A percentile compares a stretch with the other conserved stretches of the same genome.
These are phyloP conservation scores for Kwoniella botswanensis DNA, from an alignment of 768 basidiomycete species.

Conservation along the genomic window DNA sequence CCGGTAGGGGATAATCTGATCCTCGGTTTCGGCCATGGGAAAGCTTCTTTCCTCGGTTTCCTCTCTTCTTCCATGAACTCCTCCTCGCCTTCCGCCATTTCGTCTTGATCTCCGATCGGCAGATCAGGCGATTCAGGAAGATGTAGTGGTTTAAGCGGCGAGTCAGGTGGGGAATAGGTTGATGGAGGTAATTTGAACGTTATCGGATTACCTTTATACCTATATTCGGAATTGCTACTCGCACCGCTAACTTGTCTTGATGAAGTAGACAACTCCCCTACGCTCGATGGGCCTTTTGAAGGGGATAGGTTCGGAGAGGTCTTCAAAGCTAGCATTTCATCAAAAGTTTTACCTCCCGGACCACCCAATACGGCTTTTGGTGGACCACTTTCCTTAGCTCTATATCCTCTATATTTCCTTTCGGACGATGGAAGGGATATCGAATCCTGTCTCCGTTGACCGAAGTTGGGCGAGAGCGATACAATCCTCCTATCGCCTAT, in stretches of 20 bases:
- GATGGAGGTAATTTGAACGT: conserved; percentile 23
- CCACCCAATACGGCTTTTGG: conserved; percentile 47
- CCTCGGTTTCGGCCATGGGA: conserved; percentile 8
- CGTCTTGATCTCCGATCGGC: background rate
- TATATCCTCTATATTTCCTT: conserved; percentile 15
- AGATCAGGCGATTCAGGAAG: background rate
- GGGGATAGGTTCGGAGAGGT: conserved; percentile 5
- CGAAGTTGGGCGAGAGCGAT: conserved; percentile 7
- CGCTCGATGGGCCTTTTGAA: background rate
- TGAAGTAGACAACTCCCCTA: background rate
- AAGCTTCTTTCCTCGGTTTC: conserved; percentile 21
- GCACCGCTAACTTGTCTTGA: background rate
- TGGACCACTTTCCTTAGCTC: conserved; percentile 30
- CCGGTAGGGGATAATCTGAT: background rate
- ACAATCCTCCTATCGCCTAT: conserved; percentile 3
- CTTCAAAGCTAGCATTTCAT: conserved; percentile 28
- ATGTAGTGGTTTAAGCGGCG: conserved; percentile 7
- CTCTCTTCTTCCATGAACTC: background rate
- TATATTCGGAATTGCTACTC: background rate
- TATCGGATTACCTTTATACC: conserved; percentile 22
- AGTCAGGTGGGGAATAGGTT: conserved; percentile 17
- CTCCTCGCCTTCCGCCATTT: background rate
- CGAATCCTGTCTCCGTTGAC: background rate
- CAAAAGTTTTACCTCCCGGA: conserved; percentile 41
- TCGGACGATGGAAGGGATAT: background rate